Conservation (phyloP, 2,329 filamentous ascomycete genomes). For the Epichloe bromicola region DNA sequence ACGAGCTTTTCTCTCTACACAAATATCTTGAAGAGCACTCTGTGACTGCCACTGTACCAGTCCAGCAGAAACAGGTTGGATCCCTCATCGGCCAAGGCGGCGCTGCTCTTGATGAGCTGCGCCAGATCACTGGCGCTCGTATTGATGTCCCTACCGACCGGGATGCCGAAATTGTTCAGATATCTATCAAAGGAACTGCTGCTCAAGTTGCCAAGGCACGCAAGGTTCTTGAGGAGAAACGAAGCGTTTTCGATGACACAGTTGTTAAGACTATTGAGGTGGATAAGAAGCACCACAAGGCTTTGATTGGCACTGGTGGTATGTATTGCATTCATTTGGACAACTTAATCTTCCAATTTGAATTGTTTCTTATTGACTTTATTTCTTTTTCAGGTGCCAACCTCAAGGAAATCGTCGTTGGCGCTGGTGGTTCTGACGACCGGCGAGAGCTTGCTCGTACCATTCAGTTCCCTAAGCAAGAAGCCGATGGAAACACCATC, state of each 20-base stretch:
- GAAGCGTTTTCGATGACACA: conserved; percentile 80
- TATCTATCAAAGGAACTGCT: conserved; percentile 86
- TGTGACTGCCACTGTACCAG: conserved; percentile 62
- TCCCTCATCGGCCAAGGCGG: conserved; percentile 86
- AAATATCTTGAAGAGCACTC: conserved; percentile 88
- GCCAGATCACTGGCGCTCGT: conserved; percentile 70
- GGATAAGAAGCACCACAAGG: conserved; percentile 87
- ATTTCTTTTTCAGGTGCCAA: conserved; percentile 49
- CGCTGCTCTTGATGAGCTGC: conserved; percentile 79
- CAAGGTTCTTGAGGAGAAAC: conserved; percentile 78
- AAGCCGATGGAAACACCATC: conserved; percentile 69
- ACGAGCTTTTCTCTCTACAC: conserved; percentile 78
- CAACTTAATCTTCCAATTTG: neutral
- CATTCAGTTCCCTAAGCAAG: conserved; percentile 87
- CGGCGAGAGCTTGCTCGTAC: conserved; percentile 72
- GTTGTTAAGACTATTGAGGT: conserved; percentile 72
- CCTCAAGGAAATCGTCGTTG: conserved; percentile 72
- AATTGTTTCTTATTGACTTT: conserved; percentile 3
- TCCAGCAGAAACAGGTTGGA: conserved; percentile 87
- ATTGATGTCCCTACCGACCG: conserved; percentile 81
- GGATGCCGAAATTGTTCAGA: conserved; percentile 66
- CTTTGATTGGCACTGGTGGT: conserved; percentile 82
- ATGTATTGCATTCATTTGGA: conserved; percentile 27
- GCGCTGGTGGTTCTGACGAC: conserved; percentile 83
- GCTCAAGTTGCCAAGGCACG: conserved; percentile 82